Percentiles rank a stretch among this genome's conserved stretches.
These are phyloP conservation scores for Endotrypanum monterogeii DNA, from an alignment of 208 protist genomes.

Conservation along the genomic window DNA sequence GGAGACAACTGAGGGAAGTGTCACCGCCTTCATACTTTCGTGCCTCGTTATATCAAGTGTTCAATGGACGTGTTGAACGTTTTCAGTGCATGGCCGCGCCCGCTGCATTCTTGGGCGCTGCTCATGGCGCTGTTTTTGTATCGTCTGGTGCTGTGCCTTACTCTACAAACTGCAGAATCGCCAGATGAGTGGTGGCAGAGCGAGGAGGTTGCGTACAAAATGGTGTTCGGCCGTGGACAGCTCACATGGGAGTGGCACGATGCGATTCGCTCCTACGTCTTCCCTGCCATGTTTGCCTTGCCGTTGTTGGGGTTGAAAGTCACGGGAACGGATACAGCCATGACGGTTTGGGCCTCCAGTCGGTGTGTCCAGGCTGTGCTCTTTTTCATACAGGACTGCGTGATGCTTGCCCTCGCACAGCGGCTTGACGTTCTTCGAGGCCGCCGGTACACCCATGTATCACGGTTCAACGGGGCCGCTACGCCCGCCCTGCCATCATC, in stretches of 20 bases:
- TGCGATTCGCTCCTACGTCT: conserved; percentile 73
- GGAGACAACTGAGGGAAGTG: no score
- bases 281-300: conserved; percentile 57
- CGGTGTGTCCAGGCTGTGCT: conserved; percentile 54
- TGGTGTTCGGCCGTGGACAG: conserved; percentile 76
- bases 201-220: conserved; percentile 78
- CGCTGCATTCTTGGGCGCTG: conserved; percentile 23
- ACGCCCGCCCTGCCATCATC: neutral
- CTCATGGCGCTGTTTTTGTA: conserved; percentile 41
- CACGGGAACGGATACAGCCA: conserved; percentile 53
- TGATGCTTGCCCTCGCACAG: conserved; percentile 31
- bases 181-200: conserved; percentile 92
- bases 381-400: conserved; percentile 49
- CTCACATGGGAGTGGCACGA: conserved; percentile 86
- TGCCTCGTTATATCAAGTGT: neutral
- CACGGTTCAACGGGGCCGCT: neutral
- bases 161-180: conserved; percentile 51
- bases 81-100: conserved; percentile 22
- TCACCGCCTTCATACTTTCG: neutral
- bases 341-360: conserved; percentile 44
- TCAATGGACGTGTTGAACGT: conserved; percentile 25
- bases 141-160: conserved; percentile 52
- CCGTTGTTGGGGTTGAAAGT: conserved; percentile 62
- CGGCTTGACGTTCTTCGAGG: conserved; percentile 25
- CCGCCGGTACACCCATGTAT: neutral